Base-by-base conservation (phyloP, 306 rosid species). In the Trichosanthes cucumerina region DNA sequence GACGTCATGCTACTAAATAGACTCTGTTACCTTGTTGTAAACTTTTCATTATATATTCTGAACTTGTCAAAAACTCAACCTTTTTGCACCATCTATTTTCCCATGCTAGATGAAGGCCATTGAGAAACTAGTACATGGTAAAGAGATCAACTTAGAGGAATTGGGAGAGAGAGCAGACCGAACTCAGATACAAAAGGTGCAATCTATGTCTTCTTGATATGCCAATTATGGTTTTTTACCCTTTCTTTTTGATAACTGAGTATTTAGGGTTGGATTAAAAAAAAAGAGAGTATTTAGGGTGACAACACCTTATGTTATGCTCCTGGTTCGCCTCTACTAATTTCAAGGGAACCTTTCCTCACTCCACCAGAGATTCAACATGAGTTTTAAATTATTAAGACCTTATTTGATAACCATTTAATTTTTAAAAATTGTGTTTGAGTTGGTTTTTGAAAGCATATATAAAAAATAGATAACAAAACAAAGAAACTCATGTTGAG, bases 121-220 rank as follows among this genome's bases (percentile, higher is more conserved):
- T 18, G 95, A 88, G 88, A 91, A 90, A 82, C 90, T 94, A 43
- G 56, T 90, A 4, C 82, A 60, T 46, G 97, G 98, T 23, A 87
- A 85, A 69, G 91, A 92, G 85, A 87, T 94, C 10, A 83, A 82
- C 75, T 63, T 92, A 78, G 95, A 87, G 81, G 98, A 90, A 82
- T 83, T 94, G 77, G 92, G 84, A 56, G 88, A 66, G 7, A 86
- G 96, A 85, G 93, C 97, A 74, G 90, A 88, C 81, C 87, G 86
- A 44, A 83, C 93, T 84, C 91, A 86, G 75, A 92, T 94, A 78
- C 93, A 79, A 74, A 94, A 94, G 93, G 97, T 92, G 33, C 56
- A 56, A 2, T 24, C 79, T 24, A 34, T n/a, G 21, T 28, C 33
- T 76, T 54, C 54, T 56, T 56, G 21, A 13, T 58, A 26, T 36